phyloP scores from a whole-genome alignment of 371 early-diverging fungal genomes.

The Syncephalastrum sp. region DNA sequence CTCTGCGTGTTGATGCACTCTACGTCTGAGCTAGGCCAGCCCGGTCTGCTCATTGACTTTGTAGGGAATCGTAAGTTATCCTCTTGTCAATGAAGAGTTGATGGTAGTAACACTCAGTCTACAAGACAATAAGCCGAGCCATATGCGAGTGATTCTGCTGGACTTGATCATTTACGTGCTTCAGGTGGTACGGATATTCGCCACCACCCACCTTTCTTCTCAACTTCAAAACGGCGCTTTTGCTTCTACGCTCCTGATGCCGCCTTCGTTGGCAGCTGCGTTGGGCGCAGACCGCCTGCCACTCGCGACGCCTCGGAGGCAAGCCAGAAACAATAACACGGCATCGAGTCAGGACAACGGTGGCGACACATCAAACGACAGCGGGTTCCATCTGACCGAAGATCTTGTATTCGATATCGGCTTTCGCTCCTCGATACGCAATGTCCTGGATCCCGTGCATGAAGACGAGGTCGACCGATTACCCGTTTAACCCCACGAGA shows the following conservation, averaged over 20 bases:
- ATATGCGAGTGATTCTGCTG: slow-evolving; percentile 24
- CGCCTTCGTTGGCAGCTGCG: slow-evolving; percentile 26
- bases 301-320: no score
- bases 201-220: slow-evolving; percentile 38
- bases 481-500: no score
- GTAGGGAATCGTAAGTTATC: slow-evolving; percentile 38
- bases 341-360: no score
- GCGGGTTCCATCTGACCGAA: no score
- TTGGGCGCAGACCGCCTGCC: slow-evolving; percentile 22
- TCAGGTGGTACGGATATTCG: slow-evolving; percentile 37
- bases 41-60: slow-evolving; percentile 49
- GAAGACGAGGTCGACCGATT: no score
- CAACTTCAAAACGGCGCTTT: slow-evolving; percentile 28
- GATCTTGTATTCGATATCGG: no score
- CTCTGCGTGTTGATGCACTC: slow-evolving; percentile 35
- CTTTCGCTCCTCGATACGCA: no score
- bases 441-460: no score
- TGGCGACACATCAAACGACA: no score
- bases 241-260: slow-evolving; percentile 24
- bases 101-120: not conserved
- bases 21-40: slow-evolving; percentile 34
- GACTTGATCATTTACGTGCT: slow-evolving; percentile 34
- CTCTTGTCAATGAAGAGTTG: not conserved
- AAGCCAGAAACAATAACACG: no score
- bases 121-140: slow-evolving; percentile 31